A percentile compares a stretch with the other conserved stretches of the same genome.
These are phyloP conservation scores for Camelina sativa DNA, from an alignment of 345 rosid species.

Conservation along the genomic window DNA sequence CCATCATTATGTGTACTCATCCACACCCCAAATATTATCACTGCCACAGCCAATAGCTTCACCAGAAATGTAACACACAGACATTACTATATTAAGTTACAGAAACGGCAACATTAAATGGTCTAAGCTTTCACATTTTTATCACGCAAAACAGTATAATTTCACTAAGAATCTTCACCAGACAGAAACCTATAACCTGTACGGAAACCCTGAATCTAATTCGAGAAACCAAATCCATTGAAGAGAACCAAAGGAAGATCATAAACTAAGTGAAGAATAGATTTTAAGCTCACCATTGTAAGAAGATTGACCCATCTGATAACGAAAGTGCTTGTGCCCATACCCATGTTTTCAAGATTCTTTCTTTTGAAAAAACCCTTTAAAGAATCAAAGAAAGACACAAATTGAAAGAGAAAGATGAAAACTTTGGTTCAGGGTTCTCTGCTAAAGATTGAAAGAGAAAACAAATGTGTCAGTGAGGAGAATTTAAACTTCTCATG, in stretches of 20 bases:
- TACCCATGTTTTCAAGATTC: conserved; percentile 59
- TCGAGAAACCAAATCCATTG: conserved; percentile 22
- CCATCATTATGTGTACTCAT: conserved; percentile 91
- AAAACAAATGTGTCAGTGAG: conserved; percentile 32
- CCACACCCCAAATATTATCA: conserved; percentile 87
- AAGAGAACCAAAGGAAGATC: conserved; percentile 7
- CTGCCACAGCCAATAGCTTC: conserved; percentile 81
- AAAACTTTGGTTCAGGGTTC: conserved; percentile 29
- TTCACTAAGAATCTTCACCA: conserved; percentile 12
- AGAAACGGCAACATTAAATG: neutral
- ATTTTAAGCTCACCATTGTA: conserved; percentile 71
- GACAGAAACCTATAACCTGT: conserved; percentile 20
- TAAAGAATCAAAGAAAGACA: too few species aligned
- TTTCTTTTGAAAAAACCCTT: neutral
- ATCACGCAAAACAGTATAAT: conserved; percentile 10
- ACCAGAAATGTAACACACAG: conserved; percentile 26
- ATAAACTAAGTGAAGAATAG: conserved; percentile 33
- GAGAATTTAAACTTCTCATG: conserved; percentile 34
- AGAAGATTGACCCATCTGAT: conserved; percentile 95
- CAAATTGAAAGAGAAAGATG: conserved; percentile 10
- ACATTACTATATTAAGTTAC: conserved; percentile 8
- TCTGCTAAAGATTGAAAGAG: conserved; percentile 13
- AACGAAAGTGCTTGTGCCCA: conserved; percentile 82
- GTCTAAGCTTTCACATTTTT: conserved; percentile 3
- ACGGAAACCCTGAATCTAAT: conserved; percentile 33